These are phyloP conservation scores for Phaffia rhodozyma DNA, from an alignment of 1,284 basidiomycete species.

Conservation along the genomic window DNA sequence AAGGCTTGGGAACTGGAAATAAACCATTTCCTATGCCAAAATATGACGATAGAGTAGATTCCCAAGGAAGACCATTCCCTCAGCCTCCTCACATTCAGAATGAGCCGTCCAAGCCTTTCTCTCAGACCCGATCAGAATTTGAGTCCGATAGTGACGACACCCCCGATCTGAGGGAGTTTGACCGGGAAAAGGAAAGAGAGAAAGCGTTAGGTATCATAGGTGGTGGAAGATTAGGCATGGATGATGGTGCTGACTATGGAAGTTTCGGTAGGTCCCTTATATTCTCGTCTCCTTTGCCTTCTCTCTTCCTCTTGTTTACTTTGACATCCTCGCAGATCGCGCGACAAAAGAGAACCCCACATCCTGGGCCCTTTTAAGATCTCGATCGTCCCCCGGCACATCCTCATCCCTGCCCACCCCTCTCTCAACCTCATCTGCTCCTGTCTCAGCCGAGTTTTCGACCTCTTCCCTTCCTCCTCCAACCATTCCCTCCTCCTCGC, in stretches of 20 bases:
- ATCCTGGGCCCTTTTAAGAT: background rate
- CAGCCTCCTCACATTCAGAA: no score
- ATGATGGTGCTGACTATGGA: no score
- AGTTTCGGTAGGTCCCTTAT: no score
- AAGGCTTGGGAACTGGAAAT: background rate
- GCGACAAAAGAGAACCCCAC: conserved; percentile 8
- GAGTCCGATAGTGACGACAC: no score
- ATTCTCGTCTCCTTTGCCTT: no score
- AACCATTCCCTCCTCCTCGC: background rate
- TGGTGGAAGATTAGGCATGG: no score
- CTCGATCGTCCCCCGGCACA: conserved; percentile 1
- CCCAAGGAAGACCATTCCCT: background rate
- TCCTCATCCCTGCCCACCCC: background rate
- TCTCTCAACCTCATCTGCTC: background rate
- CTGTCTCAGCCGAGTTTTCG: background rate
- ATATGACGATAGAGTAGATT: background rate
- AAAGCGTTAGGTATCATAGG: no score
- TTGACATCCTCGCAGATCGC: background rate
- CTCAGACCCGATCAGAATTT: no score
- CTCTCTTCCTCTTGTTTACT: no score
- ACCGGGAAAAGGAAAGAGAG: no score
- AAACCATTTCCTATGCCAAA: conserved; percentile 5
- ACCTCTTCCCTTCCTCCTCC: background rate
- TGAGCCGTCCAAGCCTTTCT: background rate
- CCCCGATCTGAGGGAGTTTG: no score